These are phyloP conservation scores for Escovopsis sp. DNA, from an alignment of 2,329 filamentous ascomycete species.

Conservation along the genomic window DNA sequence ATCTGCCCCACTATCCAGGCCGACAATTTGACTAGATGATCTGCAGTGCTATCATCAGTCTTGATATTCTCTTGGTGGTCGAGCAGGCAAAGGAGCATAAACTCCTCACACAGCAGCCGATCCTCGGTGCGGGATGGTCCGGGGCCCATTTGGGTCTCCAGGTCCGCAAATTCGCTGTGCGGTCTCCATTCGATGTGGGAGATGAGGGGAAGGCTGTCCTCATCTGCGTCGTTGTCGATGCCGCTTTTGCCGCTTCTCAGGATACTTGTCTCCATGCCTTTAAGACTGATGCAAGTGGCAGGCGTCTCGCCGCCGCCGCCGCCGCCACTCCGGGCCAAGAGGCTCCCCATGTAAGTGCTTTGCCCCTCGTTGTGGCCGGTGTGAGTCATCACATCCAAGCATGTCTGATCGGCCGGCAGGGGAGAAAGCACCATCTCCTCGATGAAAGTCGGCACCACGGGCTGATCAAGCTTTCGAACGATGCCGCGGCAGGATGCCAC, in stretches of 20 bases:
- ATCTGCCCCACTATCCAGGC: conserved; percentile 1
- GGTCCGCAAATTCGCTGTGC: conserved; percentile 16
- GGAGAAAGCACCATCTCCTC: conserved; percentile 1
- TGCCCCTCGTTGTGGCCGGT: neutral
- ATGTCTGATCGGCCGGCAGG: neutral
- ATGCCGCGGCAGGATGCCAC: conserved; percentile 11
- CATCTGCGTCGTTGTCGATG: conserved; percentile 1
- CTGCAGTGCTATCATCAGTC: neutral
- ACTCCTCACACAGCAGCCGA: conserved; percentile 12
- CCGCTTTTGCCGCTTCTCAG: neutral
- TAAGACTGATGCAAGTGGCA: neutral
- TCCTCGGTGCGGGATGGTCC: conserved; percentile 4
- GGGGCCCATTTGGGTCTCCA: conserved; percentile 10
- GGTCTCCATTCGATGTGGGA: conserved; percentile 16
- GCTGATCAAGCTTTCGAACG: conserved; percentile 9
- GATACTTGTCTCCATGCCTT: conserved; percentile 1
- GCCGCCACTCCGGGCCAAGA: too few species aligned
- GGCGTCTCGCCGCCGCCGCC: neutral
- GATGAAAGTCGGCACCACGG: conserved; percentile 4
- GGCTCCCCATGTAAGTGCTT: too few species aligned
- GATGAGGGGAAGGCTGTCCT: conserved; percentile 13
- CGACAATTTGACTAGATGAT: conserved; percentile 7
- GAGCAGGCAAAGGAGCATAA: conserved; percentile 11
- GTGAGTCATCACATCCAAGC: neutral
- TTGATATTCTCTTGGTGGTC: conserved; percentile 1